A percentile compares a stretch with the other conserved stretches of the same genome.
Conservation (phyloP, 345 rosid genomes). For the Eucalyptus fibrosa region DNA sequence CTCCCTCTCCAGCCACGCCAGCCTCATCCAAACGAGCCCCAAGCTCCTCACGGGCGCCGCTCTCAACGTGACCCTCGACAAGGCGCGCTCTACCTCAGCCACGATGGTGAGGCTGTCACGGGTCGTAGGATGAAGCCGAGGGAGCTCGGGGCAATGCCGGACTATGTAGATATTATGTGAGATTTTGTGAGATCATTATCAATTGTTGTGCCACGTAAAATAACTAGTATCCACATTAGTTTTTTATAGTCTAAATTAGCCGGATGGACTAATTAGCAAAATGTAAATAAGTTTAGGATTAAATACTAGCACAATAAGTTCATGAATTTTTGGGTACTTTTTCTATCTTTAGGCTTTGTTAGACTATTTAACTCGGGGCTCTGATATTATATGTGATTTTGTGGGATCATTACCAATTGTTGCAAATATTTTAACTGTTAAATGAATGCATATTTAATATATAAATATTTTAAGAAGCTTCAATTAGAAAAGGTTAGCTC, state of each 20-base stretch:
- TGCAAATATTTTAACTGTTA: no score
- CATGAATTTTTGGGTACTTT: no score
- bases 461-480: not conserved
- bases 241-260: no score
- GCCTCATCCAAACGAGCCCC: conserved; percentile 14
- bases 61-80: conserved; percentile 4
- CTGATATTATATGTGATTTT: fast-evolving
- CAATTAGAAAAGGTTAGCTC: not conserved
- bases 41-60: conserved; percentile 10
- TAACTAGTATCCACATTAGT: no score
- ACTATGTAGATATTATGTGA: not conserved
- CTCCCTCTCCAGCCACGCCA: conserved; percentile 19
- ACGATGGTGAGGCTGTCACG: conserved; percentile 2
- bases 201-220: no score
- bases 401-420: not conserved
- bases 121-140: not conserved
- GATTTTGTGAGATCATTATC: no score
- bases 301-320: no score
- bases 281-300: no score
- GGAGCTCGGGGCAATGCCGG: conserved; percentile 8
- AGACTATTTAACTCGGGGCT: not conserved
- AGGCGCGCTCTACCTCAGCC: not conserved
- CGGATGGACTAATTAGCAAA: no score
- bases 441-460: not conserved
- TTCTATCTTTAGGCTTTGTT: not conserved